A percentile compares a stretch with the other conserved stretches of the same genome.
Conservation (phyloP, 495 filamentous ascomycete genomes). For the Trichoderma parareesei region DNA sequence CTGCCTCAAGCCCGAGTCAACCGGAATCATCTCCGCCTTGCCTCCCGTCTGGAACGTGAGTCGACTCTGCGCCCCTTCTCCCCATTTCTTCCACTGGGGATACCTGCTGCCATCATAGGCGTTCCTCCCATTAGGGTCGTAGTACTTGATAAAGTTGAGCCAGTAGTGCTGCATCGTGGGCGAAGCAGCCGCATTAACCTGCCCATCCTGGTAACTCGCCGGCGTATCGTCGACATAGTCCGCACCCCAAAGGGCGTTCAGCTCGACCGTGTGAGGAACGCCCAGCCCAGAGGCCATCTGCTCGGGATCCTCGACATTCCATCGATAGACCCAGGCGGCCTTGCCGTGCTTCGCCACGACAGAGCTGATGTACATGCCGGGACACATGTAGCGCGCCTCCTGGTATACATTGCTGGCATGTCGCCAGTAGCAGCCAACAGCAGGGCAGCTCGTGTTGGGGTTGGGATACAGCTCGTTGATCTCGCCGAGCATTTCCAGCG, state of each 20-base stretch:
- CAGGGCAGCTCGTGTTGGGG: slow-evolving; percentile 23
- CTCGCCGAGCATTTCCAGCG: slow-evolving; percentile 27
- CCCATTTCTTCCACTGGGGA: slow-evolving; percentile 43
- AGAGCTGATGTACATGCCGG: slow-evolving; percentile 51
- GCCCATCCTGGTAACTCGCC: slow-evolving; percentile 42
- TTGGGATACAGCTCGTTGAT: slow-evolving; percentile 42
- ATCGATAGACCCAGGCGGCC: slow-evolving; percentile 49
- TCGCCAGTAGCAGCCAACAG: slow-evolving; percentile 39
- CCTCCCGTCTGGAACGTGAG: slow-evolving; percentile 20
- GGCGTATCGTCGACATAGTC: slow-evolving; percentile 29
- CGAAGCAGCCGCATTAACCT: slow-evolving; percentile 42
- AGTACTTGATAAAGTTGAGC: slow-evolving; percentile 57
- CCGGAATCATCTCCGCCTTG: slow-evolving; percentile 19
- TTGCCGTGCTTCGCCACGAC: slow-evolving; percentile 43
- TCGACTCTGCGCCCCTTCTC: slow-evolving; percentile 12
- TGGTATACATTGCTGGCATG: slow-evolving; percentile 48
- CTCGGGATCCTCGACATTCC: slow-evolving; percentile 48
- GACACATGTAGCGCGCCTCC: slow-evolving; percentile 69
- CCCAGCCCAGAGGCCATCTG: slow-evolving; percentile 46
- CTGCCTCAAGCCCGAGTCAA: slow-evolving; percentile 14
- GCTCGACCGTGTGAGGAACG: slow-evolving; percentile 54
- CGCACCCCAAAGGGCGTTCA: slow-evolving; percentile 52
- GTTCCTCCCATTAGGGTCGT: slow-evolving; percentile 54
- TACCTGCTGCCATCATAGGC: slow-evolving; percentile 24
- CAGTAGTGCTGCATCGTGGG: slow-evolving; percentile 58